phyloP scores from a whole-genome alignment of 306 rosid genomes.

The Rosa chinensis region DNA sequence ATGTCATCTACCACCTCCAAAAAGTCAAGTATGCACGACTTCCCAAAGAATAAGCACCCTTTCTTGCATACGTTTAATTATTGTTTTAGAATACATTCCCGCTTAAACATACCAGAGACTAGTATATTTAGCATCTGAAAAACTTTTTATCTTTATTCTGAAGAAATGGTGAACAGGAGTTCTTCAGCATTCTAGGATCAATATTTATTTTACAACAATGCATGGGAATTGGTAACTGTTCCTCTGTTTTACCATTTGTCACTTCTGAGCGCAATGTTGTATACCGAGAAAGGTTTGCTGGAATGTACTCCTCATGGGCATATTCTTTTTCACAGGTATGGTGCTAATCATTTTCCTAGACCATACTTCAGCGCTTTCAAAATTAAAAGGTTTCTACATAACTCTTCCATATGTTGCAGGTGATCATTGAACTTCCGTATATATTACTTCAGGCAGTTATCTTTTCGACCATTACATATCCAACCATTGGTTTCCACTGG shows the following conservation, averaged over 20 bases:
- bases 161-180: slow-evolving; percentile 19
- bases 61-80: neutral
- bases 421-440: slow-evolving; percentile 1
- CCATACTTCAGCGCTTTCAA: neutral
- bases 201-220: slow-evolving; percentile 18
- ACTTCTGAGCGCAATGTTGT: slow-evolving; percentile 30
- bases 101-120: neutral
- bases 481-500: slow-evolving; percentile 32
- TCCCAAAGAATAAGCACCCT: neutral
- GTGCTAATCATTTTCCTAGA: neutral
- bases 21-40: neutral
- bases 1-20: neutral
- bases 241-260: slow-evolving; percentile 16
- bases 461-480: slow-evolving; percentile 28
- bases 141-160: neutral
- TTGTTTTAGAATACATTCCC: neutral
- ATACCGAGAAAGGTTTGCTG: slow-evolving; percentile 37
- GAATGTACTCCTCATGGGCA: slow-evolving; percentile 37
- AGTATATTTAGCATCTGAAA: neutral
- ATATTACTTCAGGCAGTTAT: slow-evolving; percentile 9
- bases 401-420: slow-evolving; percentile 1
- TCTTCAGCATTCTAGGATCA: slow-evolving; percentile 27
- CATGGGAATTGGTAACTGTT: slow-evolving; percentile 29
- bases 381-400: neutral
- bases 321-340: slow-evolving; percentile 30